Evolutionary conservation across 371 early-diverging fungal genomes (phyloP).

Genomic region (Mucor indicus): DNA sequence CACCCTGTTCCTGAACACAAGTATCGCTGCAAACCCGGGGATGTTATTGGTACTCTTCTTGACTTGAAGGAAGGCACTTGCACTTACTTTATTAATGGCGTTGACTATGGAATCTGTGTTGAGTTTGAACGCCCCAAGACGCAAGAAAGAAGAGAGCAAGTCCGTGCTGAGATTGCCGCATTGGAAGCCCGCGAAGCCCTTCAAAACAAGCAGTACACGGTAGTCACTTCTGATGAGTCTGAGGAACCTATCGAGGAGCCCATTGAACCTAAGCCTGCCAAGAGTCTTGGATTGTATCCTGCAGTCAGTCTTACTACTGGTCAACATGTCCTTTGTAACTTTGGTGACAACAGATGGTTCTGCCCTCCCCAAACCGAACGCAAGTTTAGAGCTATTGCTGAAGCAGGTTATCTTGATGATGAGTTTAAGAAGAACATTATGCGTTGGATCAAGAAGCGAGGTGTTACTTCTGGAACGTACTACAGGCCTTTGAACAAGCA

Average conservation of each 20-base stretch:
- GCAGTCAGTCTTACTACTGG: slow-evolving; percentile 46
- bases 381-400: slow-evolving; percentile 26
- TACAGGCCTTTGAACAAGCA: slow-evolving; percentile 11
- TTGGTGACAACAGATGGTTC: slow-evolving; percentile 49
- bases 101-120: slow-evolving; percentile 36
- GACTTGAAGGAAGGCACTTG: slow-evolving; percentile 47
- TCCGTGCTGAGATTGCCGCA: too few relatives aligned
- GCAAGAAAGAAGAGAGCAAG: too few relatives aligned
- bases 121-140: slow-evolving; percentile 43
- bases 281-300: slow-evolving; percentile 38
- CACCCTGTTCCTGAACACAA: slow-evolving; percentile 32
- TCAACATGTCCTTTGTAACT: slow-evolving; percentile 42
- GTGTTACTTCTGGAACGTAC: slow-evolving; percentile 9
- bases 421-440: slow-evolving; percentile 22
- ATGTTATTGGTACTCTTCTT: slow-evolving; percentile 45
- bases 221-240: too few relatives aligned
- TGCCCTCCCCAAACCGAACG: slow-evolving; percentile 35
- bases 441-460: slow-evolving; percentile 19
- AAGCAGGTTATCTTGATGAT: slow-evolving; percentile 26
- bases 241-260: too few relatives aligned
- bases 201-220: too few relatives aligned
- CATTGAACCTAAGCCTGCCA: not conserved
- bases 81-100: slow-evolving; percentile 44
- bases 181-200: too few relatives aligned
- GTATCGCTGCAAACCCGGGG: slow-evolving; percentile 37